Percentiles rank a stretch among this genome's conserved stretches.
These are phyloP conservation scores for Karstenula rhodostoma DNA, from an alignment of 2,329 filamentous ascomycete species.

Conservation along the genomic window DNA sequence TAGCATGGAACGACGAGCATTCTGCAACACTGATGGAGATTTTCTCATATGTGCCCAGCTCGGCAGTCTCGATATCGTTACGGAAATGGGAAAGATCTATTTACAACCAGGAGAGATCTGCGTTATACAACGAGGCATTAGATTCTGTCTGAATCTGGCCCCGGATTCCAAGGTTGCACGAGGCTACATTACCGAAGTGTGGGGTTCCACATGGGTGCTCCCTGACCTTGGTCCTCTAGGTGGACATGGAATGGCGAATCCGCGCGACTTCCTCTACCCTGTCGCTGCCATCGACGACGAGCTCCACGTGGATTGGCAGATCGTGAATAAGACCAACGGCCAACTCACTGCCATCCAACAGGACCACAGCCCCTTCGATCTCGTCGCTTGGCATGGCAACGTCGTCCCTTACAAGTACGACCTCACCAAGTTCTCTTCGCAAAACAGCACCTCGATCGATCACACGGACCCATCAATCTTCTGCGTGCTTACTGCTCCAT, in stretches of 20 bases:
- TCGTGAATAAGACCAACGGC: conserved; percentile 49
- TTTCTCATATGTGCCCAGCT: conserved; percentile 49
- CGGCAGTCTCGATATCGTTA: conserved; percentile 49
- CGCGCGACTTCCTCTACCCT: conserved; percentile 50
- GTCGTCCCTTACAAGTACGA: conserved; percentile 65
- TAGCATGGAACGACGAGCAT: conserved; percentile 57
- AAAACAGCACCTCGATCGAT: conserved; percentile 50
- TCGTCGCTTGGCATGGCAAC: conserved; percentile 52
- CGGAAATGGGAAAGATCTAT: conserved; percentile 50
- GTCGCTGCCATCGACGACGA: conserved; percentile 50
- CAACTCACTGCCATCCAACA: conserved; percentile 45
- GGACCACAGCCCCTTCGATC: conserved; percentile 54
- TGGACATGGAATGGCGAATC: conserved; percentile 52
- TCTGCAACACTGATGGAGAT: conserved; percentile 55
- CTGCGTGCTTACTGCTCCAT: conserved; percentile 49
- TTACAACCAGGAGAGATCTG: conserved; percentile 51
- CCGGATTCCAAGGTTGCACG: conserved; percentile 44
- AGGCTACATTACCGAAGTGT: conserved; percentile 52
- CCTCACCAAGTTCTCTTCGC: conserved; percentile 57
- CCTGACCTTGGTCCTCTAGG: conserved; percentile 51
- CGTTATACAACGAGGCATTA: conserved; percentile 51
- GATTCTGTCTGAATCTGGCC: conserved; percentile 47
- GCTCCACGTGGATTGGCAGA: conserved; percentile 43
- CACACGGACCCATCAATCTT: conserved; percentile 51
- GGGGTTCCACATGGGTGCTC: conserved; percentile 52